Conservation (phyloP, 495 filamentous ascomycete genomes). For the Penicillium paradoxum region DNA sequence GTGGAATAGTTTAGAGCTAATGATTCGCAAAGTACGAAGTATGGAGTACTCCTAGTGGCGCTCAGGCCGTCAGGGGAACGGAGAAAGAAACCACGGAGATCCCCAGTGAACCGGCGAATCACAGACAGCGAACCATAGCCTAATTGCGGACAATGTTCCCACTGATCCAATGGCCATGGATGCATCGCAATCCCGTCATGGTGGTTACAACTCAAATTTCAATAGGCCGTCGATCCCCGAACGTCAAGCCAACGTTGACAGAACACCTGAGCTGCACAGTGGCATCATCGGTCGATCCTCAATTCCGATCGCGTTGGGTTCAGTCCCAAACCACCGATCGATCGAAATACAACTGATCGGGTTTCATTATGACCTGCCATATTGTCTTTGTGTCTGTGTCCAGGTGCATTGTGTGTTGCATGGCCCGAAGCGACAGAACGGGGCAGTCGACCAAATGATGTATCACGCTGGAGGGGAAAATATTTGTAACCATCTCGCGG, state of each 20-base stretch:
- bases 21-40: no score
- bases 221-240: constrained; percentile 22
- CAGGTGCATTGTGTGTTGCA: constrained; percentile 4
- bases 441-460: constrained; percentile 20
- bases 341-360: constrained; percentile 8
- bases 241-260: constrained; percentile 11
- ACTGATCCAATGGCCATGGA: constrained; percentile 7
- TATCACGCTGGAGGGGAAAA: constrained; percentile 12
- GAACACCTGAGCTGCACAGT: constrained; percentile 12
- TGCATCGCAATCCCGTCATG: constrained; percentile 7
- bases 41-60: no score
- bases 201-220: constrained; percentile 14
- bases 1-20: neutral
- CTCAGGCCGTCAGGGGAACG: neutral
- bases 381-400: constrained; percentile 4
- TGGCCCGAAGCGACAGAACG: neutral
- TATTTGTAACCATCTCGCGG: neutral
- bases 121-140: neutral
- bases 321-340: constrained; percentile 18
- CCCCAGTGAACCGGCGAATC: neutral
- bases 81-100: neutral
- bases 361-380: constrained; percentile 16
- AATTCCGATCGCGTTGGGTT: constrained; percentile 16
- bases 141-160: constrained; percentile 2
- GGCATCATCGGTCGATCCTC: constrained; percentile 17